Evolutionary conservation across 331 rosid genomes (phyloP).

Genomic region (Stylosanthes scabra): DNA sequence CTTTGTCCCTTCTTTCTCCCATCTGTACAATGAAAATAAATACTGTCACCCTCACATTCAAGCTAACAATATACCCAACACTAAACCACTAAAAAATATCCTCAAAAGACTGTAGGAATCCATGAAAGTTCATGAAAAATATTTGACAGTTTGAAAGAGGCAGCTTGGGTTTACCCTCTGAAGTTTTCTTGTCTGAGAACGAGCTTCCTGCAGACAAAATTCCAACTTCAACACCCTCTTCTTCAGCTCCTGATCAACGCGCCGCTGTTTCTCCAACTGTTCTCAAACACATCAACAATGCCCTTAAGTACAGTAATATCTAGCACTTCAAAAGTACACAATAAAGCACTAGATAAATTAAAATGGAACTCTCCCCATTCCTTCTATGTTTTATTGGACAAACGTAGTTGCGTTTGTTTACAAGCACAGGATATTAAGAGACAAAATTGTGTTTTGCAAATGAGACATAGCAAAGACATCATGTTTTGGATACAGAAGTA

Average conservation of each 20-base stretch:
- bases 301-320: conserved; percentile 35
- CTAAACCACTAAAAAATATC: too few relatives aligned
- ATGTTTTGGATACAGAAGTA: too few relatives aligned
- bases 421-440: too few relatives aligned
- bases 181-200: conserved; percentile 90
- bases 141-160: too few relatives aligned
- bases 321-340: conserved; percentile 10
- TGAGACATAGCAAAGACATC: too few relatives aligned
- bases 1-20: conserved; percentile 90
- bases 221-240: conserved; percentile 92
- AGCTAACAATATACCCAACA: too few relatives aligned
- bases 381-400: too few relatives aligned
- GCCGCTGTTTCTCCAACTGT: conserved; percentile 94
- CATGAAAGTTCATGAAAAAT: too few relatives aligned
- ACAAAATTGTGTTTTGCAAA: too few relatives aligned
- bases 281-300: conserved; percentile 33
- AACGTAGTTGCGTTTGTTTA: too few relatives aligned
- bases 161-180: conserved; percentile 67
- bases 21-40: conserved; percentile 60
- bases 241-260: conserved; percentile 89
- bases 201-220: conserved; percentile 93
- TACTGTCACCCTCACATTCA: too few relatives aligned
- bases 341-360: conserved; percentile 16
- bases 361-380: not conserved
- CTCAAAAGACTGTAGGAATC: too few relatives aligned